A percentile compares a stretch with the other conserved stretches of the same genome.
phyloP scores from a whole-genome alignment of 2,329 filamentous ascomycete genomes.

The Colletotrichum scovillei region DNA sequence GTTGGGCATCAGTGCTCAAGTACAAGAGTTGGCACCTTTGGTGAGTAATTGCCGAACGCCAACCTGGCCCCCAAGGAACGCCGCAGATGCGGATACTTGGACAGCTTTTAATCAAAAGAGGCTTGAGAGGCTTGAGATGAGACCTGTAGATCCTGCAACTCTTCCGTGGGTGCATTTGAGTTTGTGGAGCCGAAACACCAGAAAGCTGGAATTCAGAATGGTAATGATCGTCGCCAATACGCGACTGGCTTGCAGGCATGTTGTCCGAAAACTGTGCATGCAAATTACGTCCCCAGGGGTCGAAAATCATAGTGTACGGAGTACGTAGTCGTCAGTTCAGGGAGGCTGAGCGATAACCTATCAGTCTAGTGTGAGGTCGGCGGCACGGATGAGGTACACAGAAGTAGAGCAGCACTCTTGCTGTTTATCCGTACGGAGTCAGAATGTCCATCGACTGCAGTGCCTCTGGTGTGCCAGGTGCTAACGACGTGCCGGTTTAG shows the following conservation, averaged over 20 bases:
- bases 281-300: conserved; percentile 27
- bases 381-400: not conserved
- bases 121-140: conserved; percentile 31
- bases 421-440: not conserved
- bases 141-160: conserved; percentile 30
- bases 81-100: conserved; percentile 5
- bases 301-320: not conserved
- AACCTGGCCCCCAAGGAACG: conserved; percentile 17
- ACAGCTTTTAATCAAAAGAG: conserved; percentile 6
- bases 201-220: not conserved
- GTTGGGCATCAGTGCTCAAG: conserved; percentile 28
- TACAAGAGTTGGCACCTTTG: not conserved
- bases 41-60: not conserved
- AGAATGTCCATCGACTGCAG: no score
- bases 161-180: conserved; percentile 19
- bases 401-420: not conserved
- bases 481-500: conserved; percentile 4
- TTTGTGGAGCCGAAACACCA: conserved; percentile 31
- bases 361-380: not conserved
- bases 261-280: conserved; percentile 24
- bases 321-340: not conserved
- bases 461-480: not conserved
- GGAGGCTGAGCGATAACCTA: not conserved
- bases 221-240: conserved; percentile 27
- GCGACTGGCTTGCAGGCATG: conserved; percentile 16